Evolutionary conservation across 495 filamentous ascomycete species (phyloP), one percentile per base, ranked within the genome.

Genomic region (Venustampulla echinocandica): DNA sequence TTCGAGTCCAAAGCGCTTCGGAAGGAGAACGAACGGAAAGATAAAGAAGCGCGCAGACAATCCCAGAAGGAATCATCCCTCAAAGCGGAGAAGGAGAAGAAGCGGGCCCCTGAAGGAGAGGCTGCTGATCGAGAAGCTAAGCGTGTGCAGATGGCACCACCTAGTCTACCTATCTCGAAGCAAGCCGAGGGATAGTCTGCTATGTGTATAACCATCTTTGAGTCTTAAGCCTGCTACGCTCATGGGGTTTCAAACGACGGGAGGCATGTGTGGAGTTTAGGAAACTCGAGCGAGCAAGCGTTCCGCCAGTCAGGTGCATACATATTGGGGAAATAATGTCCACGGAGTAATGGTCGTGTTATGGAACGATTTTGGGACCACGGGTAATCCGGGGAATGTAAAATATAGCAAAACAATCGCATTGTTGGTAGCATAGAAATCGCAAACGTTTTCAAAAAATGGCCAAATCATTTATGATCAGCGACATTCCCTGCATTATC

Each of bases 1-100:
- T 95, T 96, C 60, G 93, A 99, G 69, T 93, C 86, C 18, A 99
- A 99, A 69, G 88, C 90, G 15, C 72, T 93, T 13, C 79, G 93
- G 32, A 90, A 90, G 54, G 90, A 94, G 61, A 88, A 84, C 55
- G 90, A 95, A 61, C 80, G 74, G 52, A 75, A 78, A 48, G 80
- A 86, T 40, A 80, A 80, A 60, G 89, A 95, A 58, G 57, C 57
- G 7, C 35, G 50, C 11, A 42, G 53, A 27, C 32, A 34, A 52
- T 40, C 46, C 19, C 53, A 56, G 35, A 54, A 56, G 19, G 57
- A 56, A 27, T 40, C 47, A 6, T 32, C 50, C 15, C 13, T 28
- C 14, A 53, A 55, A 32, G 33, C 35, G 17, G 57, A 59, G 25
- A 56, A 56, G 11, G 56, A 59, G n/a, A 59, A 55, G 40, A 59